A percentile compares a stretch with the other conserved stretches of the same genome.
Conservation (phyloP, 805 yeast species). For the Candida palmyrensis region DNA sequence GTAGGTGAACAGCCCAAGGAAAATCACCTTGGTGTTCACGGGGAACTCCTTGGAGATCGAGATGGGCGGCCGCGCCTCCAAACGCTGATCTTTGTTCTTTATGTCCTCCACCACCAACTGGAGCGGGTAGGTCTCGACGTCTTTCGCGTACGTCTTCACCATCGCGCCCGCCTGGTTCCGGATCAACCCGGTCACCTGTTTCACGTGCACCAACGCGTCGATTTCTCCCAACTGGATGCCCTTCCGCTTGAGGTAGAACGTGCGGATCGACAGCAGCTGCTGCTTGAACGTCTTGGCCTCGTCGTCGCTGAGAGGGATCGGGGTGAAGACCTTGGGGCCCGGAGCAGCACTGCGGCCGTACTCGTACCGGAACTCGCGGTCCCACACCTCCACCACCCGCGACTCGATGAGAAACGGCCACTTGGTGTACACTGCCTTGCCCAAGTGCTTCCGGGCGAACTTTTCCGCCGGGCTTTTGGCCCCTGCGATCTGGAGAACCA, state of each 20-base stretch:
- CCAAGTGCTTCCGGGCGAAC: constrained; percentile 58
- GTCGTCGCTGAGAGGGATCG: constrained; percentile 39
- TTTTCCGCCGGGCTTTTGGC: constrained; percentile 55
- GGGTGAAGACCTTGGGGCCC: constrained; percentile 21
- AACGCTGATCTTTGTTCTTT: constrained; percentile 68
- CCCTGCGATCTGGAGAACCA: constrained; percentile 60
- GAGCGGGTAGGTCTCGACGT: constrained; percentile 60
- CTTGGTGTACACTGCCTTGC: constrained; percentile 62
- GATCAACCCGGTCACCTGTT: constrained; percentile 70
- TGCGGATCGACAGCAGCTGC: constrained; percentile 32
- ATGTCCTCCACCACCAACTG: constrained; percentile 78
- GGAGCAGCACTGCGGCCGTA: too few species aligned
- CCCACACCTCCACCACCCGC: constrained; percentile 57
- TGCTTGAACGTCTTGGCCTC: constrained; percentile 46
- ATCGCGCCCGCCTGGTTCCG: constrained; percentile 70
- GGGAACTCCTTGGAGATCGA: constrained; percentile 86
- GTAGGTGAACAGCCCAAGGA: constrained; percentile 81
- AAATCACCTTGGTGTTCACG: constrained; percentile 60
- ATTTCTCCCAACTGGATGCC: constrained; percentile 60
- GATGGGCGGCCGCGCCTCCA: constrained; percentile 61
- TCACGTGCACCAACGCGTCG: constrained; percentile 61
- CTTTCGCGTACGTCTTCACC: constrained; percentile 60
- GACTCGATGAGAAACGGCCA: constrained; percentile 94
- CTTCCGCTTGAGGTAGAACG: constrained; percentile 42
- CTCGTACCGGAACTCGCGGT: constrained; percentile 47